Base-by-base conservation (phyloP, 208 protist species). In the Willaertia magna region DNA sequence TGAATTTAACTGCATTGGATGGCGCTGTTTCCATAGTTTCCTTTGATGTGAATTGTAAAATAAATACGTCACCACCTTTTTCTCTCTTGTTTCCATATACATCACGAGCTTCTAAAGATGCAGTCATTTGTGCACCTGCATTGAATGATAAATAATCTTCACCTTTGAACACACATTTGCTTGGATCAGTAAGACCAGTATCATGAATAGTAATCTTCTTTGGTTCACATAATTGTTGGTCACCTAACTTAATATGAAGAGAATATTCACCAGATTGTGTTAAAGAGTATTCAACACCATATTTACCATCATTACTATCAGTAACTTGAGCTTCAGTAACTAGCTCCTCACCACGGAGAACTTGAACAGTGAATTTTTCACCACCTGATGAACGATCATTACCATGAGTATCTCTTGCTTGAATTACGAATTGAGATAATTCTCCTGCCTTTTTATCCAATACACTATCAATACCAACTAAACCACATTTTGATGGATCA, bases 311-410 rank as follows among this genome's bases (percentile, higher is more conserved):
- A 7, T 55, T 51, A 1, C 14, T n/a, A 55, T 83, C 78, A 49
- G 14, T 55, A 7, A 83, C 46, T 43, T 39, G 4, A 7, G 46
- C 78, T 55, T 83, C 46, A 14, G 22, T 20, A 47, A 4, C 34
- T 1, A 55, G 4, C 55, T 34, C 22, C 4, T 47, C 0, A 12
- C 18, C 14, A 52, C 52, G 40, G 9, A 43, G 9, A 12, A 83
- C 30, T 11, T 22, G 39, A 52, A 55, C 78, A 22, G 7, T 16
- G 46, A 83, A 83, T 18, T 83, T 83, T 42, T 83, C 78, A 55
- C 78, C 78, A 55, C 78, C 78, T 39, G 78, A 83, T n/a, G 43
- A 51, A 43, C 78, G 18, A 83, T 30, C 26, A 42, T 83, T 83
- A 16, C 78, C 78, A 47, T 83, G 78, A 7, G 30, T 83, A 26